These are phyloP conservation scores for Leucocoprinus leucothites DNA, from an alignment of 768 basidiomycete species.

Conservation along the genomic window DNA sequence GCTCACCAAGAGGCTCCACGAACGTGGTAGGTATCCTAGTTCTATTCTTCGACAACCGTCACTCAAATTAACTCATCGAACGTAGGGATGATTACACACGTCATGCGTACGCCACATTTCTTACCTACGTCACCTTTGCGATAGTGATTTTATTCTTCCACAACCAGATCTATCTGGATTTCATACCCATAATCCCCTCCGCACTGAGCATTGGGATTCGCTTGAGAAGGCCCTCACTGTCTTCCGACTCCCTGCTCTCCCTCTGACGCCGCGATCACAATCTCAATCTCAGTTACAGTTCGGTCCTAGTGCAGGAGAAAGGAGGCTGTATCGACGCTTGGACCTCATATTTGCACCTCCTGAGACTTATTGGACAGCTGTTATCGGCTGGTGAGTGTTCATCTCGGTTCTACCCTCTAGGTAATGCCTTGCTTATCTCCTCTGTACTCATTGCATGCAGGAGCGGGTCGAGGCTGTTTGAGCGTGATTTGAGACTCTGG, in stretches of 20 bases:
- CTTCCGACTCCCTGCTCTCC: conserved; percentile 54
- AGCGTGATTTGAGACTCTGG: conserved; percentile 77
- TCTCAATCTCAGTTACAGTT: neutral
- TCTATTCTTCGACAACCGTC: neutral
- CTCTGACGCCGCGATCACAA: neutral
- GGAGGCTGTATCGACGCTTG: conserved; percentile 59
- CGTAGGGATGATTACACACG: conserved; percentile 71
- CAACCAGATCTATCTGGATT: conserved; percentile 58
- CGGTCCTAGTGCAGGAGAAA: conserved; percentile 11
- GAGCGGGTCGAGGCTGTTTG: conserved; percentile 89
- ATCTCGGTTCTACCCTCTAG: neutral
- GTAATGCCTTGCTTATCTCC: neutral
- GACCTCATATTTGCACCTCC: conserved; percentile 82
- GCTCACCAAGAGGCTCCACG: conserved; percentile 55
- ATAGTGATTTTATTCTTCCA: neutral
- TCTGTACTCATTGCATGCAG: too few species aligned
- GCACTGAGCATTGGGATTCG: conserved; percentile 68
- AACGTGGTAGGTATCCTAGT: conserved; percentile 41
- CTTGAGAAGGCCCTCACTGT: conserved; percentile 85
- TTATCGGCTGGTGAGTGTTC: conserved; percentile 73
- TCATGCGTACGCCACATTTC: conserved; percentile 62
- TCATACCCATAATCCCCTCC: conserved; percentile 49
- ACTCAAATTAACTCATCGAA: neutral
- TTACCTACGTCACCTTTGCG: neutral
- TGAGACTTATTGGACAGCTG: conserved; percentile 82